Evolutionary conservation across 352 stramenopile species (phyloP).

Genomic region (Globisporangium acanthophoron): DNA sequence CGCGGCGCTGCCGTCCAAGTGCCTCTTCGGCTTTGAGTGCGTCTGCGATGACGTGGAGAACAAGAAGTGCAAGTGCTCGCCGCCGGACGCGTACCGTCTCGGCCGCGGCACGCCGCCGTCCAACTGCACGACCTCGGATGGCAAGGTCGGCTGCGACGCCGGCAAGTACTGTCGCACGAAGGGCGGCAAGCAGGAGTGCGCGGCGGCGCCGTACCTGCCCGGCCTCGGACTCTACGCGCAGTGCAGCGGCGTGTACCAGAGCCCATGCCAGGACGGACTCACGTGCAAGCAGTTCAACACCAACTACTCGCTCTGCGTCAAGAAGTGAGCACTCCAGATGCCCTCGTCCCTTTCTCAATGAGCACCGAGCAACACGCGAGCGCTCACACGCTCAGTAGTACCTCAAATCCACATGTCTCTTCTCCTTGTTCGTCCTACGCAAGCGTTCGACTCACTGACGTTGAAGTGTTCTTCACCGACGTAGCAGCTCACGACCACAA

Average conservation of each 20-base stretch:
- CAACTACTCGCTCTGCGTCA: constrained; percentile 37
- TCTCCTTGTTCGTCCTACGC: too few relatives aligned
- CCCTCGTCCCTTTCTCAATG: neutral
- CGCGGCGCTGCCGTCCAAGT: constrained; percentile 35
- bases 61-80: constrained; percentile 41
- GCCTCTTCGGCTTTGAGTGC: constrained; percentile 43
- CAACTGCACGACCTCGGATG: constrained; percentile 32
- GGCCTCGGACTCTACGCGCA: constrained; percentile 37
- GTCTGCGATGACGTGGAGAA: constrained; percentile 36
- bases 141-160: constrained; percentile 29
- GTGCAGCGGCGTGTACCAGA: constrained; percentile 15
- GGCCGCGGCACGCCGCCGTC: constrained; percentile 14
- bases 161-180: constrained; percentile 58
- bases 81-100: constrained; percentile 40
- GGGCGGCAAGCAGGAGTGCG: constrained; percentile 40
- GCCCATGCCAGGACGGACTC: constrained; percentile 23
- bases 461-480: too few relatives aligned
- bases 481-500: too few relatives aligned
- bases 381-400: too few relatives aligned
- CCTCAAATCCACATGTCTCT: too few relatives aligned
- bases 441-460: too few relatives aligned
- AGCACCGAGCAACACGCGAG: neutral
- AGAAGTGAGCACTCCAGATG: neutral
- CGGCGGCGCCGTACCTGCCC: constrained; percentile 32
- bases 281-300: constrained; percentile 31